Base-by-base conservation (phyloP, 768 basidiomycete genomes). In the Mycena belliarum region DNA sequence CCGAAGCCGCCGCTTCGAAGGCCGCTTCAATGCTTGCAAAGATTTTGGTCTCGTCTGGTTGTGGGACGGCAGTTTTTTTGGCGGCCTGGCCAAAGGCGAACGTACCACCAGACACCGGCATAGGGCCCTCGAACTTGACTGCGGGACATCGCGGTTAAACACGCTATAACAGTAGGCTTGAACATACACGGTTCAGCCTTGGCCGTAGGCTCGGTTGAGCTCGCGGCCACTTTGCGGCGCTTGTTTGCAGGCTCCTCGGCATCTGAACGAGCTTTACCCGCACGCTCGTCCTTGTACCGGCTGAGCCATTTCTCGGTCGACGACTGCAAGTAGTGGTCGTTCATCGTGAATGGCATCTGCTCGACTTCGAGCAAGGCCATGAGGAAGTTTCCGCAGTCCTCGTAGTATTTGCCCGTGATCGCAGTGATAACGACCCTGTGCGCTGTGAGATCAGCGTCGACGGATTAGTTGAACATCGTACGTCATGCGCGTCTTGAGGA, bases 401-500 rank as follows among this genome's bases (percentile, higher is more conserved):
- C 46, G 29, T 37, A 61, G 49, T 57, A 59, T 18, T 57, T 55
- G 3, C 12, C 37, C 2, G 59, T 46, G 11, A 67, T 44, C n/a
- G 60, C 58, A 9, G 55, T 49, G n/a, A 68, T 46, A 33, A 46
- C 50, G 4, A 37, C 23, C 35, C 67, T 68, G 45, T 16, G 23
- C 43, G 4, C 35, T 29, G 25, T 45, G 29, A 37, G 20, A 45
- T 21, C 2, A 20, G 33, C n/a, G n/a, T n/a, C n/a, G n/a, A n/a
- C n/a, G n/a, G n/a, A n/a, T n/a, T n/a, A n/a, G 21, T 25, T 45
- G 33, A 16, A 40, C 23, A 26, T 1, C 72, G 11, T 57, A 81
- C 81, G 63, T 69, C 21, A 82, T 60, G 49, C 70, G 56, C 6
- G 58, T 55, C 43, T 73, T 65, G 0, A 82, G 72, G 12, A 64